phyloP scores from a whole-genome alignment of 176 grass and related monocot genomes.

The Musa itinerans region DNA sequence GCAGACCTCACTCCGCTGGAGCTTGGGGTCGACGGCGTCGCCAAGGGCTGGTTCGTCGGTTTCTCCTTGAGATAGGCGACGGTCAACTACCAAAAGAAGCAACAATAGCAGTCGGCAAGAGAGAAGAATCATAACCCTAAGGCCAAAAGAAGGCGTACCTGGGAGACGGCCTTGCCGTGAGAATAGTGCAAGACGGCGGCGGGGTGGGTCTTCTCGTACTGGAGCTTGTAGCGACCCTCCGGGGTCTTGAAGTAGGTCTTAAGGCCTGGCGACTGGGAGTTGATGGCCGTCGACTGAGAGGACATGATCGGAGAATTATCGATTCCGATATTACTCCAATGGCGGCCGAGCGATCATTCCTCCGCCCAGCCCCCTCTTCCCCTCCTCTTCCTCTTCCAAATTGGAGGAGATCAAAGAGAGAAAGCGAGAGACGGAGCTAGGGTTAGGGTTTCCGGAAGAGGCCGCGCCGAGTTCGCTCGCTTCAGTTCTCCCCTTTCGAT shows the following conservation, averaged over 20 bases:
- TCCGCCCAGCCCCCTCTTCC: no score
- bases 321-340: not conserved
- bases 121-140: no score
- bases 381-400: not conserved
- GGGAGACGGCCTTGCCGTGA: slow-evolving; percentile 17
- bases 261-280: slow-evolving; percentile 9
- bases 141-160: not conserved
- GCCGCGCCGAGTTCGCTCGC: not conserved
- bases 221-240: slow-evolving; percentile 21
- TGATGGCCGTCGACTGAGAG: not conserved
- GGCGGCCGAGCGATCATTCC: not conserved
- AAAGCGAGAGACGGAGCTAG: not conserved
- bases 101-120: not conserved
- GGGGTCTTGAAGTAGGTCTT: slow-evolving; percentile 24
- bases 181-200: slow-evolving; percentile 14
- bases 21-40: slow-evolving; percentile 46
- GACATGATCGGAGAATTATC: slow-evolving; percentile 8
- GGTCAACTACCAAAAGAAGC: slow-evolving; percentile 41
- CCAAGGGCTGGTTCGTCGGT: slow-evolving; percentile 45
- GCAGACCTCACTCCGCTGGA: slow-evolving; percentile 74
- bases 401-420: not conserved
- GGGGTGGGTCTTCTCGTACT: slow-evolving; percentile 21
- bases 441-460: not conserved
- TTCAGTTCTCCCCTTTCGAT: not conserved
- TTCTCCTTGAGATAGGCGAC: slow-evolving; percentile 90